Evolutionary conservation across 306 rosid species (phyloP), one percentile per base, ranked within the genome.

Genomic region (Inga oerstediana): DNA sequence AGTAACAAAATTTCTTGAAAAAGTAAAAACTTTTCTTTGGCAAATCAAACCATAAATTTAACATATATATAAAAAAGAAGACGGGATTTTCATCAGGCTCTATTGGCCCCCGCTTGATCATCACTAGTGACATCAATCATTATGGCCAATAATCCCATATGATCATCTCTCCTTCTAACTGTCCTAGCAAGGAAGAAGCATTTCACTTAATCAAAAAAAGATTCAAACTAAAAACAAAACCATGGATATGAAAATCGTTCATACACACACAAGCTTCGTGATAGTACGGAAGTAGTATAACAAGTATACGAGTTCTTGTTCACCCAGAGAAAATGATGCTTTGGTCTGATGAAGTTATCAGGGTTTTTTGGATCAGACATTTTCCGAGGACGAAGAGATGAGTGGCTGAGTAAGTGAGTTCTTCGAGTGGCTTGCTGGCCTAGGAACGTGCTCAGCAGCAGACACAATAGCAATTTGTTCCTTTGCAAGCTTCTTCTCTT

Each of bases 341-440:
- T 10, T 2, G 54, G 16, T n/a, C 13, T 10, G 34, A 54, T 22
- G 34, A 54, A 54, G 22, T 54, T 2, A 52, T 27, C 5, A 77
- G 81, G 85, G 9, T 27, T 24, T 56, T 39, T 22, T 3, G 39
- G 75, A 74, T 92, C 84, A 96, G 32, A 92, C 97, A 85, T 86
- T 91, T 67, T 94, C 98, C 5, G 93, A 83, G 58, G 99, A 88
- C 43, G 98, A 87, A 82, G 94, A 90, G 51, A 95, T 91, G 15
- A 96, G 98, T 76, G 99, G 99, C 88, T 93, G 97, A 85, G 78
- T 79, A 30, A 96, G 91, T 75, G 98, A 87, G 76, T 85, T 66
- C 88, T 87, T 93, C 91, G 82, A 76, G 70, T 88, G 94, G 86
- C 80, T 85, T 72, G 85, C 7, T 27, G 91, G 83, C 75, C 98